Percentiles rank a stretch among this genome's conserved stretches.
phyloP scores from a whole-genome alignment of 306 rosid genomes.

The Astragalus membranaceus region DNA sequence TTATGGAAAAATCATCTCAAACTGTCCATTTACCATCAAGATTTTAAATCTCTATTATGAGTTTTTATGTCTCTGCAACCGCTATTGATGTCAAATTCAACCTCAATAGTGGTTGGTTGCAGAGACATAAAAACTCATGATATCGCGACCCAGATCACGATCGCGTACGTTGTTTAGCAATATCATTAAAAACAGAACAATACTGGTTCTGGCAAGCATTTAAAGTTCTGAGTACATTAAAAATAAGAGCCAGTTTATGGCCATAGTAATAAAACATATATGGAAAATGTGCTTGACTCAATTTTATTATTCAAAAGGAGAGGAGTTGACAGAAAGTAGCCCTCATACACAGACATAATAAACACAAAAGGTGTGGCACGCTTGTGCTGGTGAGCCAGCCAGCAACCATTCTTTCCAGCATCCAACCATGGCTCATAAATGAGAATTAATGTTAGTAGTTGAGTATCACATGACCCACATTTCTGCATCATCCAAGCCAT shows the following conservation, averaged over 20 bases:
- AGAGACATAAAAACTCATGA: too few relatives aligned
- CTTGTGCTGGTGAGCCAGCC: slow-evolving; percentile 27
- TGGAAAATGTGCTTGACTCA: background rate
- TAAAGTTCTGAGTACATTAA: slow-evolving; percentile 26
- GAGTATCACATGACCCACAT: slow-evolving; percentile 50
- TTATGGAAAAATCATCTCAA: background rate
- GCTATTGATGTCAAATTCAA: too few relatives aligned
- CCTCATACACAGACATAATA: background rate
- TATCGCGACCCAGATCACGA: too few relatives aligned
- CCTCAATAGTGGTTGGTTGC: too few relatives aligned
- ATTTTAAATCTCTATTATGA: too few relatives aligned
- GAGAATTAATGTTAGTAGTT: slow-evolving; percentile 56
- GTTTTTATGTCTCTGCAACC: too few relatives aligned
- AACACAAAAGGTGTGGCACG: slow-evolving; percentile 16
- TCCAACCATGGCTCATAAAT: slow-evolving; percentile 45
- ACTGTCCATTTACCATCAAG: too few relatives aligned
- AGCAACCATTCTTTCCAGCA: slow-evolving; percentile 44
- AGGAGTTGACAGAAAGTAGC: slow-evolving; percentile 13
- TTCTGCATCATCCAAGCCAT: slow-evolving; percentile 30
- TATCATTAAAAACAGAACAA: background rate
- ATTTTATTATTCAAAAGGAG: too few relatives aligned
- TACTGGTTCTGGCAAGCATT: slow-evolving; percentile 22
- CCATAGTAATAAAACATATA: slow-evolving; percentile 8
- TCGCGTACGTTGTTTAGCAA: too few relatives aligned
- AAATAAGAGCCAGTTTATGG: slow-evolving; percentile 12